Conservation (phyloP, 225 moss, liverwort and hornwort species). For the Straminergon stramineum region DNA sequence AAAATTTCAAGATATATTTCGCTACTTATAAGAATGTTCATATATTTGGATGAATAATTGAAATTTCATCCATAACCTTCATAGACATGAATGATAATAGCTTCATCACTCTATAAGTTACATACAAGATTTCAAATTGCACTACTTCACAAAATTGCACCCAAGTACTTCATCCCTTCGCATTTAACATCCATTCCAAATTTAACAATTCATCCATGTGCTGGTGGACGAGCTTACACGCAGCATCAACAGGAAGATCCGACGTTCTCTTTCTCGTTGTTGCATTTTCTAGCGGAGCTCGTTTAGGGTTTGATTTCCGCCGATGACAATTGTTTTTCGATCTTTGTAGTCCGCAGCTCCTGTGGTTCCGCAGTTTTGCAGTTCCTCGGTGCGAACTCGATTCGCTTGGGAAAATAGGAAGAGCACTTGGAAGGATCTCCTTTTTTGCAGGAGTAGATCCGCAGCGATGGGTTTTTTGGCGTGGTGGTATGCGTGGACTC, state of each 20-base stretch:
- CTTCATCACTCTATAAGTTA: neutral
- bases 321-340: neutral
- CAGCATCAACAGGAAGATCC: neutral
- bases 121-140: neutral
- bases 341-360: neutral
- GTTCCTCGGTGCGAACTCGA: neutral
- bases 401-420: neutral
- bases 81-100: too few relatives aligned
- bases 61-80: neutral
- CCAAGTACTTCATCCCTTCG: neutral
- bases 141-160: neutral
- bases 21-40: neutral
- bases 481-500: constrained; percentile 74
- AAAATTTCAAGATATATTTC: neutral
- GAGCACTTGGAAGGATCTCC: neutral
- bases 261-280: neutral
- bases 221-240: neutral
- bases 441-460: neutral
- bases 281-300: neutral
- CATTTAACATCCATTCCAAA: neutral
- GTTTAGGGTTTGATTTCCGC: constrained; percentile 10
- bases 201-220: neutral
- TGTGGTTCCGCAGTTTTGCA: neutral
- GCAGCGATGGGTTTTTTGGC: constrained; percentile 35
- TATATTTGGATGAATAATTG: too few relatives aligned